Conservation (phyloP, 2,329 filamentous ascomycete genomes). For the Hymenoscyphus scutula region DNA sequence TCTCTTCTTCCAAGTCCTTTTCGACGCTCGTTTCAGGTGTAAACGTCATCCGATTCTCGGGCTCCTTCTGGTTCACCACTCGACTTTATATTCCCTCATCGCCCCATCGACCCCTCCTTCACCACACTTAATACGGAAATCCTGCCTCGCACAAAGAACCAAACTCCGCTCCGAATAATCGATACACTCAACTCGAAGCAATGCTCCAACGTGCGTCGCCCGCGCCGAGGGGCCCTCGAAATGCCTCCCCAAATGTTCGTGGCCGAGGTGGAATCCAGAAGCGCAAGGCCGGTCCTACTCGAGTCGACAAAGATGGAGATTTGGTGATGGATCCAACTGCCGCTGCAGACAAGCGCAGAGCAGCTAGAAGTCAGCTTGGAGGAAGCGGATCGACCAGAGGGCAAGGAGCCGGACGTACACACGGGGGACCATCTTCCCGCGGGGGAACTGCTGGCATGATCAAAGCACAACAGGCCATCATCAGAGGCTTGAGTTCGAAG, state of each 20-base stretch:
- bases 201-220: slow-evolving; percentile 24
- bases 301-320: slow-evolving; percentile 60
- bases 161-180: background rate
- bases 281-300: slow-evolving; percentile 40
- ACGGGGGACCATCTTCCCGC: slow-evolving; percentile 29
- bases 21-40: background rate
- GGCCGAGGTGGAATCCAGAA: slow-evolving; percentile 50
- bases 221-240: slow-evolving; percentile 32
- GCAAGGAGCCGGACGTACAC: slow-evolving; percentile 34
- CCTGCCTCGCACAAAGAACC: background rate
- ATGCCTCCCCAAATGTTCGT: slow-evolving; percentile 31
- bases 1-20: background rate
- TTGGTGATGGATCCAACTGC: slow-evolving; percentile 53
- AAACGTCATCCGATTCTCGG: background rate
- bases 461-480: slow-evolving; percentile 33
- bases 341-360: slow-evolving; percentile 28
- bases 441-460: slow-evolving; percentile 35
- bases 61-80: background rate
- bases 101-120: slow-evolving; percentile 4
- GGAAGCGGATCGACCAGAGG: slow-evolving; percentile 17
- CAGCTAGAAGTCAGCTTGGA: slow-evolving; percentile 30
- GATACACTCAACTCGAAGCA: background rate
- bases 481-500: slow-evolving; percentile 40
- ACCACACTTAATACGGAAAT: background rate
- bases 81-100: background rate